A percentile compares a stretch with the other conserved stretches of the same genome.
These are phyloP conservation scores for Ocimum tenuiflorum DNA, from an alignment of 257 asterid genomes.

Conservation along the genomic window DNA sequence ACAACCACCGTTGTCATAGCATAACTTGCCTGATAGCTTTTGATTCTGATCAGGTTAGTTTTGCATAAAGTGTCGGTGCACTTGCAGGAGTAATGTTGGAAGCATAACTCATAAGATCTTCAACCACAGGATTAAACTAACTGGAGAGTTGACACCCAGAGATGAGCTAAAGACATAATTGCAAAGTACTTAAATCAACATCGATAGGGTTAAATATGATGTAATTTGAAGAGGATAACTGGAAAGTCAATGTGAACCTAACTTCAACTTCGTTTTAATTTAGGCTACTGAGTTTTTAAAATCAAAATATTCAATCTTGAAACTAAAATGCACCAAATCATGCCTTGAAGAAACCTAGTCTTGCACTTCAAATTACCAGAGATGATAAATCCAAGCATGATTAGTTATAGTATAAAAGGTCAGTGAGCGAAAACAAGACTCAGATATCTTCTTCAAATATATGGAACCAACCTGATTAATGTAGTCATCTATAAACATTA, in stretches of 20 bases:
- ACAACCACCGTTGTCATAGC: not conserved
- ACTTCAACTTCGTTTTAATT: not conserved
- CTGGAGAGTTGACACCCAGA: not conserved
- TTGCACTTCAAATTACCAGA: not conserved
- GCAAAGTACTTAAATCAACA: not conserved
- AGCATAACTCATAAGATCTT: not conserved
- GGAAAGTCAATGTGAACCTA: not conserved
- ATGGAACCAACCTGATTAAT: constrained; percentile 58
- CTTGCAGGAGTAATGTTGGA: not conserved
- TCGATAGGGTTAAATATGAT: not conserved
- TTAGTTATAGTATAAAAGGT: constrained; percentile 1
- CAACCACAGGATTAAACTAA: not conserved
- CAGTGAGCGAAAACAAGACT: not conserved
- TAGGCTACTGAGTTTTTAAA: not conserved
- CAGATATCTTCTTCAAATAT: not conserved
- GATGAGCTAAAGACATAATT: not conserved
- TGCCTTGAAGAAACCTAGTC: constrained; percentile 9
- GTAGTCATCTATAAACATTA: constrained; percentile 81
- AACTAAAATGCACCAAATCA: not conserved
- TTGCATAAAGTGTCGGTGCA: not conserved
- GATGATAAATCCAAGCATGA: not conserved
- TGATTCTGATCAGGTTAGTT: not conserved
- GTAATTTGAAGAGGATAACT: not conserved
- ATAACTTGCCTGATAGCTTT: not conserved
- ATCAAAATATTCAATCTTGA: not conserved